Percentiles rank a stretch among this genome's conserved stretches.
These are phyloP conservation scores for Bipolaris cookei DNA, from an alignment of 2,329 filamentous ascomycete species.

Conservation along the genomic window DNA sequence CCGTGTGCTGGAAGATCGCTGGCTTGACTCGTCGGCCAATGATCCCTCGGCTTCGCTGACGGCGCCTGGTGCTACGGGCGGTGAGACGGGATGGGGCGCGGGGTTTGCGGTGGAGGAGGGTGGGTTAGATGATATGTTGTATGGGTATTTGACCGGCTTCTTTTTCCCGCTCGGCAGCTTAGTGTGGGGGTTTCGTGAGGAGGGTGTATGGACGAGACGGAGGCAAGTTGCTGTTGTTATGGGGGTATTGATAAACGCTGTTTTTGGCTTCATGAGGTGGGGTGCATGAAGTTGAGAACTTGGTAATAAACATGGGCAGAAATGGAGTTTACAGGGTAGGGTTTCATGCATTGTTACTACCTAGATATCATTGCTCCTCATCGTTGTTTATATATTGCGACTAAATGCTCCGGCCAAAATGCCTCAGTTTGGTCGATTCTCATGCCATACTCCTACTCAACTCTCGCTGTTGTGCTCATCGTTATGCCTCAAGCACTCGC, in stretches of 20 bases:
- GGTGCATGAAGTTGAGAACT: constrained; percentile 45
- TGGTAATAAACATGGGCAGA: constrained; percentile 20
- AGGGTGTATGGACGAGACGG: constrained; percentile 83
- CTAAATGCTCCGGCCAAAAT: not conserved
- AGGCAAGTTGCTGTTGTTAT: constrained; percentile 87
- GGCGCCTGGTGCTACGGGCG: constrained; percentile 36
- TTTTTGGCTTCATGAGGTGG: constrained; percentile 73
- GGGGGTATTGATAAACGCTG: constrained; percentile 79
- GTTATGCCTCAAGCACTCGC: not conserved
- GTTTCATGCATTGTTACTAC: not conserved
- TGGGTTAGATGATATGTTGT: constrained; percentile 82
- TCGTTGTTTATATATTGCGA: not conserved
- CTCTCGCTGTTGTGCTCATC: not conserved
- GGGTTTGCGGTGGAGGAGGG: constrained; percentile 63
- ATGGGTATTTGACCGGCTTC: constrained; percentile 89
- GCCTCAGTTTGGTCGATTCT: not conserved
- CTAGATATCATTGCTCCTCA: too few relatives aligned
- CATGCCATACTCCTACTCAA: not conserved
- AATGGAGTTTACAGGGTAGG: not conserved
- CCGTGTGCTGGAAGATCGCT: constrained; percentile 81
- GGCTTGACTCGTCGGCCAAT: constrained; percentile 74
- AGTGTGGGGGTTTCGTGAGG: constrained; percentile 83
- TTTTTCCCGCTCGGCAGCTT: constrained; percentile 90
- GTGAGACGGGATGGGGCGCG: constrained; percentile 55
- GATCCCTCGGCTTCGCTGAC: constrained; percentile 50